Conservation (phyloP, 768 basidiomycete species). For the Trametes cingulata region DNA sequence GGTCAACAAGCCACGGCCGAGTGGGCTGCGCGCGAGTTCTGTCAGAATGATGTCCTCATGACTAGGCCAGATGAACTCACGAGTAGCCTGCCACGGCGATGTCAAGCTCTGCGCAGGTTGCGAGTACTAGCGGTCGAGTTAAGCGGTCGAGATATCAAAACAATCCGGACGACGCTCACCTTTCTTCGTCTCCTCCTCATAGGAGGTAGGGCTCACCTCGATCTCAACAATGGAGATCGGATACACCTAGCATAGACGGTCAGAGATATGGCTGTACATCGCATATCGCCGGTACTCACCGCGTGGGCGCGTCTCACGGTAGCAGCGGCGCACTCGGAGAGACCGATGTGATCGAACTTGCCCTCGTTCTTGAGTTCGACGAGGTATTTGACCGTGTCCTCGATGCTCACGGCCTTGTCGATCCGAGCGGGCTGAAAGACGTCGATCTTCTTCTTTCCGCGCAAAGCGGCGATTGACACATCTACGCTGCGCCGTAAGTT, state of each 20-base stretch:
- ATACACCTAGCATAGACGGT: slow-evolving; percentile 33
- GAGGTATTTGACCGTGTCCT: slow-evolving; percentile 47
- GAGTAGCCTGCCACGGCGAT: slow-evolving; percentile 62
- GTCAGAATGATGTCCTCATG: neutral
- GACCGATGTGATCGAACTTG: slow-evolving; percentile 58
- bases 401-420: slow-evolving; percentile 38
- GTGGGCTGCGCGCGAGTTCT: slow-evolving; percentile 40
- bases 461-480: slow-evolving; percentile 44
- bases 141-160: neutral
- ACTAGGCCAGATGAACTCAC: slow-evolving; percentile 30
- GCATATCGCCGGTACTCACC: slow-evolving; percentile 21
- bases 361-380: slow-evolving; percentile 52
- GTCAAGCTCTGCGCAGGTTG: slow-evolving; percentile 53
- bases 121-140: slow-evolving; percentile 42
- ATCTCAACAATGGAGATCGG: slow-evolving; percentile 63
- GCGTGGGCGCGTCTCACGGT: slow-evolving; percentile 45
- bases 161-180: slow-evolving; percentile 24
- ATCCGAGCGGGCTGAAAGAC: slow-evolving; percentile 57
- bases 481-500: slow-evolving; percentile 49
- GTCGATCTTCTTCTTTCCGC: slow-evolving; percentile 59
- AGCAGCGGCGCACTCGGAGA: slow-evolving; percentile 53
- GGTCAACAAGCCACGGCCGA: slow-evolving; percentile 53
- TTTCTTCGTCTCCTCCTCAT: slow-evolving; percentile 49
- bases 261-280: neutral
- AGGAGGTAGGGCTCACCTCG: slow-evolving; percentile 61